Evolutionary conservation across 306 rosid species (phyloP), one percentile per base, ranked within the genome.

Genomic region (Dryas alaskensis): DNA sequence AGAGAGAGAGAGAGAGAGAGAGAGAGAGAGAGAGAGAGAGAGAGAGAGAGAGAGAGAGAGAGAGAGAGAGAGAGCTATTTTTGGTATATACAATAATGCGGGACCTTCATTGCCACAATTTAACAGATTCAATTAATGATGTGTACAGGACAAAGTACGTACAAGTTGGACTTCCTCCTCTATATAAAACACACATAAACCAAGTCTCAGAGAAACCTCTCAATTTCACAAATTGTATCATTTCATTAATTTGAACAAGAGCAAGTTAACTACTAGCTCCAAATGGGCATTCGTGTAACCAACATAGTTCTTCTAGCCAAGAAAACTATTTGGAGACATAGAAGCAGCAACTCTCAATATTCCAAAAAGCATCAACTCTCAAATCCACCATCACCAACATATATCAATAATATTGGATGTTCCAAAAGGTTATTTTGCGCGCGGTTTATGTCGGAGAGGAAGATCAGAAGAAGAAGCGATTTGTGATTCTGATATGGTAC

Each of bases 361-460:
- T 58, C 2, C 39, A 22, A 22, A 22, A 22, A 22, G 40, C 5
- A 22, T 27, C 62, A 58, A 4, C 3, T 46, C 71, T 47, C 40
- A 66, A 11, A 46, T 9, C 55, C 0, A 25, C 12, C 6, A 58
- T 22, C 63, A 8, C 22, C 58, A 67, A 4, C 72, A 6, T 25
- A 22, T 22, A 22, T 22, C 45, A 13, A 10, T 17, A 47, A 62
- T 25, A 12, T 58, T 61, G 48, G 48, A 81, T 45, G 76, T 87
- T 42, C 86, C 85, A 1, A 77, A 80, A 80, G 85, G 86, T 37
- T 51, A 75, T 66, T 66, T 88, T 47, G 84, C 19, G 19, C 19
- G 19, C 82, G 3, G 78, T 85, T 31, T 85, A 83, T 37, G 86
- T 84, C 14, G 88, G 88, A 61, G 84, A 83, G 54, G 48, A 73